A percentile compares a stretch with the other conserved stretches of the same genome.
Conservation (phyloP, 176 grass and related monocot genomes). For the Avena sativa region DNA sequence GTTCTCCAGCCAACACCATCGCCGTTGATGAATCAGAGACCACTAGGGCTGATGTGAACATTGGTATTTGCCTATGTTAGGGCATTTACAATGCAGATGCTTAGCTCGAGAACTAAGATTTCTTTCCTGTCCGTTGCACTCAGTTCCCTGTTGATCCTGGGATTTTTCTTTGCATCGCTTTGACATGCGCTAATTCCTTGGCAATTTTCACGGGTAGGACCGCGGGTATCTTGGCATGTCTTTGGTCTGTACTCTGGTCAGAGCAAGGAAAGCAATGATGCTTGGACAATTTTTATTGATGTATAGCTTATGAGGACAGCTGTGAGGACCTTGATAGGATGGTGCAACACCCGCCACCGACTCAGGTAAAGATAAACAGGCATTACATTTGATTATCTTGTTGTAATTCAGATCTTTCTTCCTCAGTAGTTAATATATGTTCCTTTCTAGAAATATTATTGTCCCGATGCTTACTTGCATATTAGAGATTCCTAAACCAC, state of each 20-base stretch:
- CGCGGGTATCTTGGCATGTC: background rate
- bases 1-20: constrained; percentile 74
- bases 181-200: too few relatives aligned
- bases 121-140: too few relatives aligned
- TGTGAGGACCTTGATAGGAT: constrained; percentile 76
- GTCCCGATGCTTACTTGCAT: too few relatives aligned
- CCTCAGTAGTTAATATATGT: too few relatives aligned
- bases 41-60: constrained; percentile 89
- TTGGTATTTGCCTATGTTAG: constrained; percentile 61
- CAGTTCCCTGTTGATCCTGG: too few relatives aligned
- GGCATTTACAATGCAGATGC: background rate
- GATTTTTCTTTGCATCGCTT: too few relatives aligned
- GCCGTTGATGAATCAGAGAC: constrained; percentile 78
- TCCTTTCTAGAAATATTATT: too few relatives aligned
- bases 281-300: constrained; percentile 17
- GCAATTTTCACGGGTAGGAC: too few relatives aligned
- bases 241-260: background rate
- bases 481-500: too few relatives aligned
- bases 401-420: background rate
- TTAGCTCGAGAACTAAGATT: too few relatives aligned
- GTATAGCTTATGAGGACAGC: constrained; percentile 41
- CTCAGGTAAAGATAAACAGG: constrained; percentile 64
- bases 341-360: constrained; percentile 56
- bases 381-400: background rate
- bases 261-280: constrained; percentile 16